These are phyloP conservation scores for Gymnopilus junonius DNA, from an alignment of 768 basidiomycete species.

Conservation along the genomic window DNA sequence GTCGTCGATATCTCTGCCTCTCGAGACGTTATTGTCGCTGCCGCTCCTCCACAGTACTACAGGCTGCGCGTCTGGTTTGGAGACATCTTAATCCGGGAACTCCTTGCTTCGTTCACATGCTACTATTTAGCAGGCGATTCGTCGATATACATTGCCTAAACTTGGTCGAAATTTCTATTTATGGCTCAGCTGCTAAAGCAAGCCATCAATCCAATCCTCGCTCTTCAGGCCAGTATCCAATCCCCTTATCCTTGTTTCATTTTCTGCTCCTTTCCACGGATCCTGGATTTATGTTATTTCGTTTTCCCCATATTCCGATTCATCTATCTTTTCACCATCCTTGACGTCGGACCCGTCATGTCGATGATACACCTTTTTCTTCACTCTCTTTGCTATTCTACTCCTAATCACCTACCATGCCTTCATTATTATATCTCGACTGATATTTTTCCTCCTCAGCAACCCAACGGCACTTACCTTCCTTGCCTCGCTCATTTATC, in stretches of 20 bases:
- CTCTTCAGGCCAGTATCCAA: background rate
- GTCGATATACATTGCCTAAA: background rate
- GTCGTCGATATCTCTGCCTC: too few relatives aligned
- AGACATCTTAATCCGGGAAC: too few relatives aligned
- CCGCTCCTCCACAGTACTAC: too few relatives aligned
- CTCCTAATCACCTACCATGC: background rate
- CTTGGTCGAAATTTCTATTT: background rate
- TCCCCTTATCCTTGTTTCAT: background rate
- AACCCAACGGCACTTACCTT: background rate
- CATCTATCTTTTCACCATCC: background rate
- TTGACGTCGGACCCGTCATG: conserved; percentile 1
- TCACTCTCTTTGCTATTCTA: background rate
- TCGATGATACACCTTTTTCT: background rate
- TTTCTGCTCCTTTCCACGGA: background rate
- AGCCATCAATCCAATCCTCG: background rate
- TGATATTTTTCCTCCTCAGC: background rate
- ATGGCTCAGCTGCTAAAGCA: background rate
- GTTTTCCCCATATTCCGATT: background rate
- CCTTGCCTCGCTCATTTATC: background rate
- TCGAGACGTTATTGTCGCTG: too few relatives aligned
- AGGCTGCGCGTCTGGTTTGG: too few relatives aligned
- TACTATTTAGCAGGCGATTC: too few relatives aligned
- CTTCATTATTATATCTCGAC: background rate
- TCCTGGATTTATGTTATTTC: background rate
- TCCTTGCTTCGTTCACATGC: too few relatives aligned